Evolutionary conservation across 208 protist genomes (phyloP).

Genomic region (Herpetomonas samuelpessoai): DNA sequence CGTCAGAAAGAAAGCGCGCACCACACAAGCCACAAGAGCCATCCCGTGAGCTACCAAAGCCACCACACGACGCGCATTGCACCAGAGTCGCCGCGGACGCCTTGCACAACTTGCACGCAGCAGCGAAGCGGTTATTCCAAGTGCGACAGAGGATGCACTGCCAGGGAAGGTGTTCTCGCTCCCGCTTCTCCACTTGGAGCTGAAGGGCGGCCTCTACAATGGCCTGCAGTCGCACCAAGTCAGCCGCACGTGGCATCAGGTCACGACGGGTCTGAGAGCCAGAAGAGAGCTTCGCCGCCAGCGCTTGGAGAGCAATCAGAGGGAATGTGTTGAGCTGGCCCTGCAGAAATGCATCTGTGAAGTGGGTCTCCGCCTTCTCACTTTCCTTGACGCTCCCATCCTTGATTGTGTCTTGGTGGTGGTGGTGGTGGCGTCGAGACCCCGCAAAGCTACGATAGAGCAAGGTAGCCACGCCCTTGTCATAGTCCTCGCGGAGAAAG

Average conservation of each 20-base stretch:
- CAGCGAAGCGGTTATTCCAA: conserved; percentile 52
- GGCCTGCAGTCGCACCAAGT: conserved; percentile 3
- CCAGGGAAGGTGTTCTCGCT: conserved; percentile 40
- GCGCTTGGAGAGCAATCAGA: conserved; percentile 26
- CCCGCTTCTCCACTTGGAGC: conserved; percentile 16
- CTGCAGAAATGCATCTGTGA: conserved; percentile 13
- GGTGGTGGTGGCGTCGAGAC: too few relatives aligned
- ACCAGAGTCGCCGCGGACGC: conserved; percentile 41
- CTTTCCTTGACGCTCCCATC: background rate
- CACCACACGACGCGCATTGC: conserved; percentile 46
- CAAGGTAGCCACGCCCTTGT: background rate
- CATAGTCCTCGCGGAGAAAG: conserved; percentile 6
- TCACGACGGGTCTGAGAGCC: too few relatives aligned
- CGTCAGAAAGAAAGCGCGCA: too few relatives aligned
- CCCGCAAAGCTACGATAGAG: background rate
- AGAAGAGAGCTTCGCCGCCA: conserved; percentile 15
- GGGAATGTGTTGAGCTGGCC: conserved; percentile 14
- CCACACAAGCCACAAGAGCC: conserved; percentile 19
- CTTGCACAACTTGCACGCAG: conserved; percentile 43
- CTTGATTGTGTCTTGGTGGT: too few relatives aligned
- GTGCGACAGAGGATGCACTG: conserved; percentile 45
- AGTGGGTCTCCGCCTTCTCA: background rate
- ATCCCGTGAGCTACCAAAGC: conserved; percentile 37
- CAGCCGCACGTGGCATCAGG: too few relatives aligned
- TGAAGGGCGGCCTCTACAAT: conserved; percentile 1